Evolutionary conservation across 2,329 filamentous ascomycete species (phyloP), one percentile per base, ranked within the genome.

Genomic region (Ceratocystiopsis sp.): DNA sequence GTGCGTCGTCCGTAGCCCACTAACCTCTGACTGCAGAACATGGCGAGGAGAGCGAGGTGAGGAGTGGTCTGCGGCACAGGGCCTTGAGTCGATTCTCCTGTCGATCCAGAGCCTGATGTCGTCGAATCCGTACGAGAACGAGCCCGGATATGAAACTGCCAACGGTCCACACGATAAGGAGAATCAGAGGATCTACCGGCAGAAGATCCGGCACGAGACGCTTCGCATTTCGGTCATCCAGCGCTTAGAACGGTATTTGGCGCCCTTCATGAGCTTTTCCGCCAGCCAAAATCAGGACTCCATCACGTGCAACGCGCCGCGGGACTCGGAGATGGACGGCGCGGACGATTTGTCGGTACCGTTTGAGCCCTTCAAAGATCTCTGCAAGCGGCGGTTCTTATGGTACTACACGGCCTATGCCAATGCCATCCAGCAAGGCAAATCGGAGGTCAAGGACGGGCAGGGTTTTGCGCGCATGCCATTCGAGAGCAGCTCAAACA

Each of bases 71-170:
- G 86, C 87, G 15, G 91, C 89, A 1, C 91, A 96, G 59, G 89
- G 91, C 8, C 68, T 98, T 1, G 91, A 96, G 59, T 96, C 89
- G 1, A 84, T 96, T 40, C 62, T 98, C 40, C 75, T 96, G 42
- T 96, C 89, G 6, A 95, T 98, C 45, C 91, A 98, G 61, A 95
- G 87, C 58, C 67, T 98, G 38, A 87, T 98, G 80, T 94, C 86
- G 1, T 64, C 75, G 25, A 94, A 95, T 53, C 91, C 89, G 0
- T 96, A 94, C 60, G 84, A 91, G 57, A 95, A 96, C 53, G 91
- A 98, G 58, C 91, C 91, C 1, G 91, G 91, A 7, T 95, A 84
- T 52, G 89, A 96, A 57, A 72, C 81, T 46, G 73, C 78, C 13
- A 80, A 79, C 38, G 69, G 73, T 10, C 62, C 69, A 1, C 62